Percentiles rank a stretch among this genome's conserved stretches.
Evolutionary conservation across 2,329 filamentous ascomycete genomes (phyloP).

Genomic region (Fusarium verticillioides): DNA sequence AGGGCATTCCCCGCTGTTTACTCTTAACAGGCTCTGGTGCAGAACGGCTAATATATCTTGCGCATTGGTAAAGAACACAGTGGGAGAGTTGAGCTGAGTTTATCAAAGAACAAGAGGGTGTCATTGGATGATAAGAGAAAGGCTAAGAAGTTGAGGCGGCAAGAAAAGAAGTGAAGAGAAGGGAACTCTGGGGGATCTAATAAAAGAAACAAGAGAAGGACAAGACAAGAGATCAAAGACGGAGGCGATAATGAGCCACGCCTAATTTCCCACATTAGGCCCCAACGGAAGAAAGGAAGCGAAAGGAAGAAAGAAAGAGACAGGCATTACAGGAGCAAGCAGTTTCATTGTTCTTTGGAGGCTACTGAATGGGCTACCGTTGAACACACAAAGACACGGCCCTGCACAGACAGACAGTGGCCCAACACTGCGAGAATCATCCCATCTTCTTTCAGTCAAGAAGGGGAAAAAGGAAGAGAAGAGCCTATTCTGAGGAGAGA

Average conservation of each 20-base stretch:
- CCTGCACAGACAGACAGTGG: constrained; percentile 36
- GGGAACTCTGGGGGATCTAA: not conserved
- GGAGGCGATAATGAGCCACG: constrained; percentile 36
- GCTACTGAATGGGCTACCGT: constrained; percentile 36
- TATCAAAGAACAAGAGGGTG: constrained; percentile 1
- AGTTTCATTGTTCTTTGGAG: constrained; percentile 43
- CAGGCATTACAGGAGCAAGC: constrained; percentile 1
- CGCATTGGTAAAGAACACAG: constrained; percentile 20
- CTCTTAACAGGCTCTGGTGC: constrained; percentile 1
- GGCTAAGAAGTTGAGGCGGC: not conserved
- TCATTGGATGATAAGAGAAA: not conserved
- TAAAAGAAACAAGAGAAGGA: constrained; percentile 1
- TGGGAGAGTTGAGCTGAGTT: constrained; percentile 13
- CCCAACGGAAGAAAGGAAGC: constrained; percentile 27
- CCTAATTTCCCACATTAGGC: constrained; percentile 30
- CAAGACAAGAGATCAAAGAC: constrained; percentile 32
- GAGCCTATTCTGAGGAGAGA: not conserved
- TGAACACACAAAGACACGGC: constrained; percentile 36
- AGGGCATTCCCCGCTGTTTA: constrained; percentile 24
- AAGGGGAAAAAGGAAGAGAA: constrained; percentile 3
- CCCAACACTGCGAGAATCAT: constrained; percentile 26
- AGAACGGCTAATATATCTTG: constrained; percentile 27
- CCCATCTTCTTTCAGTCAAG: constrained; percentile 28
- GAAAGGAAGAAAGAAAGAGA: constrained; percentile 8
- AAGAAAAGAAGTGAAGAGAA: constrained; percentile 4